A percentile compares a stretch with the other conserved stretches of the same genome.
These are phyloP conservation scores for Bremia lactucae DNA, from an alignment of 352 stramenopile species.

Conservation along the genomic window DNA sequence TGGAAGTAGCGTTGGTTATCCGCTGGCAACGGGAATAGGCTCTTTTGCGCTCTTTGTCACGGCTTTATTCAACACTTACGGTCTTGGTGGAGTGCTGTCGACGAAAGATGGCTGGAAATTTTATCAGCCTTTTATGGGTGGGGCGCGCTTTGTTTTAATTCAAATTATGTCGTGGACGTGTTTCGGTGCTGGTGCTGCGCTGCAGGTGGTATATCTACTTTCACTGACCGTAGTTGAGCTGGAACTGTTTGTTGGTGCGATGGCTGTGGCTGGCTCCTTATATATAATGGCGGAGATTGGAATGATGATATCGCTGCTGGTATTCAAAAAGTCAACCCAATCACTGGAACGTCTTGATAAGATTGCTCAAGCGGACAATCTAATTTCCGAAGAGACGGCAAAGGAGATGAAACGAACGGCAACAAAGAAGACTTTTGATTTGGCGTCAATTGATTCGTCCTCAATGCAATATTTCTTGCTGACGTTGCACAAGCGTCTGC, in stretches of 20 bases:
- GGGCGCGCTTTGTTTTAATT: constrained; percentile 58
- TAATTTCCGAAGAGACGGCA: not conserved
- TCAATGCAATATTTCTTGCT: constrained; percentile 1
- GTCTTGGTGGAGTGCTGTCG: constrained; percentile 55
- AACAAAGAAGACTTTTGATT: not conserved
- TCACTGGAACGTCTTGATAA: constrained; percentile 1
- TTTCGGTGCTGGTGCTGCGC: constrained; percentile 51
- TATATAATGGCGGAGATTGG: constrained; percentile 60
- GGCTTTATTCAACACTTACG: constrained; percentile 76
- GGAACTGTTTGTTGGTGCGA: constrained; percentile 67
- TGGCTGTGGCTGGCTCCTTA: constrained; percentile 46
- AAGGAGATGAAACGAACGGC: constrained; percentile 15
- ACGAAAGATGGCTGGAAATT: constrained; percentile 75
- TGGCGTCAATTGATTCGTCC: not conserved
- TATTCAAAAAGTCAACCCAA: constrained; percentile 28
- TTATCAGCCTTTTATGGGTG: constrained; percentile 76
- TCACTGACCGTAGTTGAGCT: constrained; percentile 71
- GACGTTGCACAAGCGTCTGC: constrained; percentile 23
- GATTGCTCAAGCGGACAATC: not conserved
- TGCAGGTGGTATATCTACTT: constrained; percentile 68
- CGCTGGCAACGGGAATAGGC: constrained; percentile 42
- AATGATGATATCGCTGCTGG: constrained; percentile 76
- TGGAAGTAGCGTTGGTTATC: constrained; percentile 30
- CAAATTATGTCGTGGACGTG: constrained; percentile 74
- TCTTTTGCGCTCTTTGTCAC: constrained; percentile 66